Conservation (phyloP, 495 filamentous ascomycete genomes). For the Saxophila tyrrhenica region DNA sequence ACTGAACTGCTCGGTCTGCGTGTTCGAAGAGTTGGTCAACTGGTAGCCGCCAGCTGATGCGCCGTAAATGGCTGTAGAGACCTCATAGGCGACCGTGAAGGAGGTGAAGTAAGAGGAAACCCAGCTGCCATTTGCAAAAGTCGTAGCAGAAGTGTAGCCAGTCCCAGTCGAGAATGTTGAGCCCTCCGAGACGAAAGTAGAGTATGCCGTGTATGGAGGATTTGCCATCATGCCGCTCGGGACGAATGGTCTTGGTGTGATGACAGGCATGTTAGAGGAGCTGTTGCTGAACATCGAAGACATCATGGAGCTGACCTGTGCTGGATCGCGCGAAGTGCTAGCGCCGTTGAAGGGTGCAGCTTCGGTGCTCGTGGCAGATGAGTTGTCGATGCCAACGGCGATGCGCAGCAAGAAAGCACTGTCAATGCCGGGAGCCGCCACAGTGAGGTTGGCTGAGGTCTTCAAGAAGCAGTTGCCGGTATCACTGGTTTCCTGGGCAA, state of each 20-base stretch:
- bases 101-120: slow-evolving; percentile 7
- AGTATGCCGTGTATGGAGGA: slow-evolving; percentile 3
- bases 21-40: neutral
- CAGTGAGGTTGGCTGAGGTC: slow-evolving; percentile 4
- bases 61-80: slow-evolving; percentile 6
- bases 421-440: slow-evolving; percentile 5
- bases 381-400: neutral
- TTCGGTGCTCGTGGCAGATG: neutral
- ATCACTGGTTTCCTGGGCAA: neutral
- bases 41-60: neutral
- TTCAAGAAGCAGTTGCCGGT: slow-evolving; percentile 16
- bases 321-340: neutral
- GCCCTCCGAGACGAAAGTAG: slow-evolving; percentile 8
- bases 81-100: slow-evolving; percentile 3
- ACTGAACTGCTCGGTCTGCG: neutral
- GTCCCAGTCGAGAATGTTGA: slow-evolving; percentile 14
- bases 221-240: slow-evolving; percentile 7
- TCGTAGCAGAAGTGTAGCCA: slow-evolving; percentile 1
- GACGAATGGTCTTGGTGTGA: slow-evolving; percentile 7
- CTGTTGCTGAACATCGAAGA: slow-evolving; percentile 11
- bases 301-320: slow-evolving; percentile 7
- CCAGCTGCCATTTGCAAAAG: slow-evolving; percentile 6
- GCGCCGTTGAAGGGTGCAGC: slow-evolving; percentile 2
- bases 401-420: slow-evolving; percentile 10
- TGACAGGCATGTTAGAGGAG: slow-evolving; percentile 11